phyloP scores from a whole-genome alignment of 129 eudicot species.

The Saussurea involucrata region DNA sequence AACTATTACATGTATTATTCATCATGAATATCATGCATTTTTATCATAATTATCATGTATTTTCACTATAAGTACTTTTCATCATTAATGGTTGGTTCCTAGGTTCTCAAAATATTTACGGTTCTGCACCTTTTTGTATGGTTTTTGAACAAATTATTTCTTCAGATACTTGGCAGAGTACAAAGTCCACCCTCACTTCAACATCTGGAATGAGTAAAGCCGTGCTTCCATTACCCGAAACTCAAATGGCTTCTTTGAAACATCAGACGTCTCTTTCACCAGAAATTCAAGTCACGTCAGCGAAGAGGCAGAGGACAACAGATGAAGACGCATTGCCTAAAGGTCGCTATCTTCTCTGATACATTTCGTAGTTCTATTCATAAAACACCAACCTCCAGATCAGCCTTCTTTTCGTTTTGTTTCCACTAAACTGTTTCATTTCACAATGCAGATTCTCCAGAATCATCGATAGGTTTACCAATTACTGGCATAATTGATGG shows the following conservation, averaged over 20 bases:
- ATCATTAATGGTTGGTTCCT: background rate
- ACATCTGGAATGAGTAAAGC: slow-evolving; percentile 25
- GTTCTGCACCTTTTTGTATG: background rate
- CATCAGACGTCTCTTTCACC: slow-evolving; percentile 14
- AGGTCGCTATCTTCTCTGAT: slow-evolving; percentile 38
- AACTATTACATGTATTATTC: background rate
- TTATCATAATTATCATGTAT: background rate
- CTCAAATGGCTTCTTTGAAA: slow-evolving; percentile 20
- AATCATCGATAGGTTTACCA: slow-evolving; percentile 41
- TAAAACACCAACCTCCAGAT: background rate
- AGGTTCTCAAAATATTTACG: background rate
- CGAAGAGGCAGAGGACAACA: slow-evolving; percentile 26
- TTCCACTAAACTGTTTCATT: background rate
- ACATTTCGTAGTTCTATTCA: background rate
- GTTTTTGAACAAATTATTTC: background rate
- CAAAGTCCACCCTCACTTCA: slow-evolving; percentile 27
- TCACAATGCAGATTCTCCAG: slow-evolving; percentile 28
- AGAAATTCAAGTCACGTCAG: slow-evolving; percentile 30
- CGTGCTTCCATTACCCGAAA: slow-evolving; percentile 22
- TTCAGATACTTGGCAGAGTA: slow-evolving; percentile 55
- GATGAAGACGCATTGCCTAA: slow-evolving; percentile 19
- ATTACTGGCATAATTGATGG: slow-evolving; percentile 79
- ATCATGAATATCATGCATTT: background rate
- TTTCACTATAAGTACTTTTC: background rate
- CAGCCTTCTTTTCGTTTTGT: background rate